These are phyloP conservation scores for Fusarium acutatum DNA, from an alignment of 2,329 filamentous ascomycete species.

Conservation along the genomic window DNA sequence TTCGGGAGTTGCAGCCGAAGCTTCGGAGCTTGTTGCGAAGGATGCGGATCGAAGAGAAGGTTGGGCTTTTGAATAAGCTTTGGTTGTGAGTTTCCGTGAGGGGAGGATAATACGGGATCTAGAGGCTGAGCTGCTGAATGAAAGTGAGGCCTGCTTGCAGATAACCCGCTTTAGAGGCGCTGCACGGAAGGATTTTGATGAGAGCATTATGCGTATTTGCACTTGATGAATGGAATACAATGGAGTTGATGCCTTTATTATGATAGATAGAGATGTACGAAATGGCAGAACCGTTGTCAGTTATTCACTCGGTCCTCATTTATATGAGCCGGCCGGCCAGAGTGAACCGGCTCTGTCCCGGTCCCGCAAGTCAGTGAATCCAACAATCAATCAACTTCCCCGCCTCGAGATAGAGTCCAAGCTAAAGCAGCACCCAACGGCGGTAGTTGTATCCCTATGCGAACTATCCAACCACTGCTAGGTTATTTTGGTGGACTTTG, in stretches of 20 bases:
- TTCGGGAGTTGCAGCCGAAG: not conserved
- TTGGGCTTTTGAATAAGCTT: not conserved
- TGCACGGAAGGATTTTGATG: constrained; percentile 1
- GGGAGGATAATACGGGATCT: not conserved
- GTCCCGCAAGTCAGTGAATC: constrained; percentile 18
- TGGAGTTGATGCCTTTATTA: not conserved
- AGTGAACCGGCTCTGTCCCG: not conserved
- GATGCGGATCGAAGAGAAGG: not conserved
- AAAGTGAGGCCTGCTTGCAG: constrained; percentile 12
- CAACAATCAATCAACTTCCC: constrained; percentile 12
- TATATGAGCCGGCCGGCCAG: not conserved
- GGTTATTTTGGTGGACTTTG: constrained; percentile 3
- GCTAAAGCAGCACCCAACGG: not conserved
- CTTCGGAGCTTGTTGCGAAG: constrained; percentile 36
- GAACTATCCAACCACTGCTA: constrained; percentile 6
- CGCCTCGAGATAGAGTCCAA: constrained; percentile 6
- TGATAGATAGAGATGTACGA: not conserved
- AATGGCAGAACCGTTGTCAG: not conserved
- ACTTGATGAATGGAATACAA: not conserved
- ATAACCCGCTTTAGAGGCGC: constrained; percentile 18
- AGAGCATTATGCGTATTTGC: constrained; percentile 21
- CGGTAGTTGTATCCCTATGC: not conserved
- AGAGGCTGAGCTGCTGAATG: constrained; percentile 12
- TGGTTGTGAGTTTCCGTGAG: not conserved
- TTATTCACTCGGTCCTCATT: not conserved